These are phyloP conservation scores for Kockiozyma suomiensis DNA, from an alignment of 805 yeast species.

Conservation along the genomic window DNA sequence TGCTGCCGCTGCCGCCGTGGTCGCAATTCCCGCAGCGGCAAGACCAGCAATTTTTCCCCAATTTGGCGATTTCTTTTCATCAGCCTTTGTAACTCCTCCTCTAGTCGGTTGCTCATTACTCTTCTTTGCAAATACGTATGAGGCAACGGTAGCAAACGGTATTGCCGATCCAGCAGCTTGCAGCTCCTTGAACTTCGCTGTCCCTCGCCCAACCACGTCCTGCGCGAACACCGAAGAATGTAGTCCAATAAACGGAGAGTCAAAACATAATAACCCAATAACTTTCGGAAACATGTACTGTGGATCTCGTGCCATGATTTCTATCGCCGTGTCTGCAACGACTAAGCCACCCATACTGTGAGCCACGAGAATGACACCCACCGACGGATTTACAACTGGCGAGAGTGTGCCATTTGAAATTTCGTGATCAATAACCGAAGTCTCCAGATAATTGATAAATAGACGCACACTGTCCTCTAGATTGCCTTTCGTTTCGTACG, in stretches of 20 bases:
- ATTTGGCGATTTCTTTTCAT: constrained; percentile 11
- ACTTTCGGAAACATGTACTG: constrained; percentile 26
- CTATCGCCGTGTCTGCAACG: constrained; percentile 18
- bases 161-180: constrained; percentile 13
- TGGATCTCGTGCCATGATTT: constrained; percentile 23
- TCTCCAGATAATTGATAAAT: constrained; percentile 17
- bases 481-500: constrained; percentile 29
- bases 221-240: constrained; percentile 33
- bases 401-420: constrained; percentile 19
- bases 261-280: constrained; percentile 31
- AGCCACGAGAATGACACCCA: constrained; percentile 29
- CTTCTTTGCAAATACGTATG: constrained; percentile 31
- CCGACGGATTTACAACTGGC: constrained; percentile 29
- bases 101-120: constrained; percentile 25
- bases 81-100: not conserved
- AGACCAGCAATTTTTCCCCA: constrained; percentile 31
- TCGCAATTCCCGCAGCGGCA: constrained; percentile 29
- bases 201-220: constrained; percentile 28
- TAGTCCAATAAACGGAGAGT: constrained; percentile 31
- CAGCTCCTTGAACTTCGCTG: constrained; percentile 27
- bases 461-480: constrained; percentile 18
- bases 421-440: constrained; percentile 28
- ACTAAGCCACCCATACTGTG: constrained; percentile 35
- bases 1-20: constrained; percentile 33
- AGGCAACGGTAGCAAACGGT: constrained; percentile 25